Evolutionary conservation across 805 yeast species (phyloP), one percentile per base, ranked within the genome.

Genomic region (Saccharomyces eubayanus): DNA sequence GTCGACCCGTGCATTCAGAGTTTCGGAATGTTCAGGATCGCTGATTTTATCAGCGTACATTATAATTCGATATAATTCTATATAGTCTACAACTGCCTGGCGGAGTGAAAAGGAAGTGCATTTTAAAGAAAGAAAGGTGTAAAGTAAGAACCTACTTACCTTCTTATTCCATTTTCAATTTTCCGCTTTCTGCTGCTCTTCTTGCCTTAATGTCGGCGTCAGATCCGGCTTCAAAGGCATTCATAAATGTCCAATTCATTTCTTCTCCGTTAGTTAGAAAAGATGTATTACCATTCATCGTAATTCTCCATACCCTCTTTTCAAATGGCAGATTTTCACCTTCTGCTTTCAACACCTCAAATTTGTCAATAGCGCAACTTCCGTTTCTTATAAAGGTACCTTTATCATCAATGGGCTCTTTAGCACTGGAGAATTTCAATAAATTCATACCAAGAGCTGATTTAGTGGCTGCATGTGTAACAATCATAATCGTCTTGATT

Each of bases 401-500:
- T 43, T 71, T 74, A 36, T 69, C 70, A 55, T 72, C 74, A 48
- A 85, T 60, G 31, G 74, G 70, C 36, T 82, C 87, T 47, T 78
- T 75, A 14, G 80, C 81, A 47, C 74, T 72, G 0, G 65, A 51
- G 54, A 77, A 78, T 0, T 82, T 82, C 62, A 85, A 63, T 10
- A 91, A 72, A 0, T 88, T 78, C 82, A 88, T 81, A 6, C 96
- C 96, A 20, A 91, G 72, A 0, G 94, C 91, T 56, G 89, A 88
- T 67, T 88, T 87, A 9, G 94, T 79, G 5, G 97, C 97, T 1
- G 97, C 98, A 69, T 91, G 98, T 3, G 95, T 82, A 30, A 87
- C 82, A 16, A 91, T 72, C 28, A 92, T 62, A 9, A 92, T 72
- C 0, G 81, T 73, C 31, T 81, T 79, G 41, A 81, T 72, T 0